Evolutionary conservation across 768 basidiomycete genomes (phyloP), one percentile per base, ranked within the genome.

Genomic region (Fomitopsis pulvina): DNA sequence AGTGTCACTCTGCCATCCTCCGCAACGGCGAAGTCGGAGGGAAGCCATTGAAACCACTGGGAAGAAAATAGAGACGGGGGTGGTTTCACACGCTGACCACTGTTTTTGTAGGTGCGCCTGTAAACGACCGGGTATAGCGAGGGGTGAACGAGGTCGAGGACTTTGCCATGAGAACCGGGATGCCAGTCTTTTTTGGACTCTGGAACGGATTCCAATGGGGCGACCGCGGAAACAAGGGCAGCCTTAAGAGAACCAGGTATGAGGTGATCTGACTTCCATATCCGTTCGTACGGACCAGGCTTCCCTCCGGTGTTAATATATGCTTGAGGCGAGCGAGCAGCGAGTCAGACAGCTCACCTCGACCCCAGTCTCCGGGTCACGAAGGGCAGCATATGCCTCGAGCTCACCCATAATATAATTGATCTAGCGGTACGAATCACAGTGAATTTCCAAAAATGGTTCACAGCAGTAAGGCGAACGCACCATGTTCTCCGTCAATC

Each of bases 71-170:
- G 47, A 12, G n/a, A n/a, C 20, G 4, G 32, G 49, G 16, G 38
- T n/a, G 20, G 18, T 9, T 4, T 40, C 29, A 30, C 8, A 30
- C 14, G 29, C 29, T n/a, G n/a, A n/a, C n/a, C n/a, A n/a, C n/a
- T n/a, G 14, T 30, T 30, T 8, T 7, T 8, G 29, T 8, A 7
- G 29, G 47, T 41, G 2, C 74, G 52, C 26, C 67, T 66, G 54
- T 65, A 76, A 0, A 75, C 62, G 1, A 72, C 70, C 30, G 75
- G 75, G 45, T 77, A 71, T 0, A 75, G 68, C n/a, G n/a, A n/a
- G n/a, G n/a, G n/a, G n/a, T n/a, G n/a, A n/a, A n/a, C n/a, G 21
- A 76, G 62, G 50, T 76, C 72, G 38, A 72, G 68, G 0, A 76
- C 74, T 45, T 68, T 68, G 4, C 64, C 57, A 51, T 75, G 62